Base-by-base conservation (phyloP, 2,329 filamentous ascomycete species). In the Curvularia hawaiiensis region DNA sequence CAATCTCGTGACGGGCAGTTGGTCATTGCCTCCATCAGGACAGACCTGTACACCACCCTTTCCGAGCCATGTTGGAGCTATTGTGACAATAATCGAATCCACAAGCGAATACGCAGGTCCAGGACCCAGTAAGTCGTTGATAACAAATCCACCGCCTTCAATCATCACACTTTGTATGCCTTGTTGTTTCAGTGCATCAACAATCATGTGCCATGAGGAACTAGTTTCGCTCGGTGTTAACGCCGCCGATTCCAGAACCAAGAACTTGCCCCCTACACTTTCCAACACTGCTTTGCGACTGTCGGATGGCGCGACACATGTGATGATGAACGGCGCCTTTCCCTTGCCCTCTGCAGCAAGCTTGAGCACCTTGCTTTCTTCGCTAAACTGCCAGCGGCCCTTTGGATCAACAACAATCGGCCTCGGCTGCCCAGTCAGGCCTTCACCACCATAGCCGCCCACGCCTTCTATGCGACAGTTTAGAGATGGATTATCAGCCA, bases 11-110 rank as follows among this genome's bases (percentile, higher is more conserved):
- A 87, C 87, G 7, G 89, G 82, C 47, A 84, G 44, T 39, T 64
- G 68, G 45, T 77, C 82, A 3, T 75, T 68, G 40, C 82, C 83
- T 33, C 85, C 81, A 20, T 85, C 80, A 2, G 93, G 94, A 46
- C 86, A 88, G 3, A 97, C 91, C 11, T 87, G 82, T 10, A 97
- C 90, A 8, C 92, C 92, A 2, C 90, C 91, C 58, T 85, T 82
- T 1, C 94, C 94, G n/a, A 98, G 82, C 85, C 92, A 98, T 0
- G 88, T 91, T 9, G 94, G 94, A 3, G 94, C 92, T 69, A 97
- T 87, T 0, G 94, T 97, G 56, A 97, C 83, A 67, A 98, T 90
- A 48, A 97, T 88, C 2, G 89, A 89, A 70, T 91, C 84, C 41
- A 96, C 81, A 9, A 92, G 78, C 2, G 46, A 47, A 22, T 58